Conservation (phyloP, 805 yeast species). For the Myxozyma udenii region DNA sequence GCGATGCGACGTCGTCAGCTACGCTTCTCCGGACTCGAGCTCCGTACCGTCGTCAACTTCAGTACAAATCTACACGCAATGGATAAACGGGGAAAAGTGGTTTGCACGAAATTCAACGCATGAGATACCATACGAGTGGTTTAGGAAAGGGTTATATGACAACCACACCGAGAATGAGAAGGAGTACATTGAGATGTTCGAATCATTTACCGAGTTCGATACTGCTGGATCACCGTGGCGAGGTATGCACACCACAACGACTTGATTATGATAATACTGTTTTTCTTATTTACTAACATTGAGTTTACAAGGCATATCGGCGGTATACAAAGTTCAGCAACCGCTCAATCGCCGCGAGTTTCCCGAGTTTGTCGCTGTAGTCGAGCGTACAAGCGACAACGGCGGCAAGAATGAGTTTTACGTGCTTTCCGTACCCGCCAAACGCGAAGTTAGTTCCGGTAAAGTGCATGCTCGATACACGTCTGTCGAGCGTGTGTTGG, state of each 20-base stretch:
- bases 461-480: slow-evolving; percentile 37
- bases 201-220: slow-evolving; percentile 32
- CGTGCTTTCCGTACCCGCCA: slow-evolving; percentile 40
- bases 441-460: slow-evolving; percentile 22
- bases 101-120: slow-evolving; percentile 40
- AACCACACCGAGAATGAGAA: slow-evolving; percentile 43
- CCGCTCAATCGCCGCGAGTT: slow-evolving; percentile 39
- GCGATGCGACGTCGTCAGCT: too few species aligned
- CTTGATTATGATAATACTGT: background rate
- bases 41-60: too few species aligned
- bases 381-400: background rate
- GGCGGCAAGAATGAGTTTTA: slow-evolving; percentile 36
- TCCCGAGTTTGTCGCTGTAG: slow-evolving; percentile 38
- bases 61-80: slow-evolving; percentile 18
- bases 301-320: slow-evolving; percentile 4
- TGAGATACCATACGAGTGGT: slow-evolving; percentile 34
- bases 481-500: slow-evolving; percentile 39
- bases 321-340: slow-evolving; percentile 38
- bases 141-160: slow-evolving; percentile 35
- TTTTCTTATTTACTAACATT: background rate
- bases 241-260: slow-evolving; percentile 7
- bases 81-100: slow-evolving; percentile 37
- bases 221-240: slow-evolving; percentile 23
- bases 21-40: too few species aligned
- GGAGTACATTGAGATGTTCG: slow-evolving; percentile 39